These are phyloP conservation scores for Protomyces macrosporus DNA, from an alignment of 1,139 yeast genomes.

Conservation along the genomic window DNA sequence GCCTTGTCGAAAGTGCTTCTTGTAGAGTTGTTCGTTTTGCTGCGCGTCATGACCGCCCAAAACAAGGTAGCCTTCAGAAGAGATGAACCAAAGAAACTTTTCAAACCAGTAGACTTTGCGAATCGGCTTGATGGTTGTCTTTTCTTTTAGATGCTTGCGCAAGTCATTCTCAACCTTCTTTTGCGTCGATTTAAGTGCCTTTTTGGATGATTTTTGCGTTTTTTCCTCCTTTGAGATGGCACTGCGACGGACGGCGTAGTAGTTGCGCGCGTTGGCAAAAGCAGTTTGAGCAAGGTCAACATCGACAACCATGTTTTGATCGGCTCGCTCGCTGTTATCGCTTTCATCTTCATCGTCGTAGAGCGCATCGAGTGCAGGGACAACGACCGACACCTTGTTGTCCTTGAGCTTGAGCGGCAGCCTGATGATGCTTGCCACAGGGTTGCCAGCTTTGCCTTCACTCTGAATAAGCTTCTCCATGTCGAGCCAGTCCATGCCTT, in stretches of 20 bases:
- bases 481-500: slow-evolving; percentile 92
- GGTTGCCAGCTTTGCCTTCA: slow-evolving; percentile 64
- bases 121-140: slow-evolving; percentile 39
- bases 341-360: slow-evolving; percentile 38
- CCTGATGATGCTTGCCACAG: slow-evolving; percentile 56
- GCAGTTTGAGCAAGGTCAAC: slow-evolving; percentile 70
- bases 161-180: slow-evolving; percentile 69
- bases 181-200: slow-evolving; percentile 82
- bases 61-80: slow-evolving; percentile 82
- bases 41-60: slow-evolving; percentile 77
- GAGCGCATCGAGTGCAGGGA: slow-evolving; percentile 49
- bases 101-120: slow-evolving; percentile 66
- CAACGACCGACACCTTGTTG: slow-evolving; percentile 57
- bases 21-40: slow-evolving; percentile 81
- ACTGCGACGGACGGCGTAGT: slow-evolving; percentile 69
- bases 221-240: slow-evolving; percentile 76
- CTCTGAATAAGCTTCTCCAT: slow-evolving; percentile 68
- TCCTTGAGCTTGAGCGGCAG: slow-evolving; percentile 67
- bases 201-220: slow-evolving; percentile 69
- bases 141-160: slow-evolving; percentile 59
- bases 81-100: slow-evolving; percentile 85
- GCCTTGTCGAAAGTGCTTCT: slow-evolving; percentile 63
- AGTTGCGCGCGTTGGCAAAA: slow-evolving; percentile 83
- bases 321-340: slow-evolving; percentile 39
- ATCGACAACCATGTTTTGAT: slow-evolving; percentile 48